Evolutionary conservation across 768 basidiomycete species (phyloP), one percentile per base, ranked within the genome.

Genomic region (Tricholoma hemisulphureum): DNA sequence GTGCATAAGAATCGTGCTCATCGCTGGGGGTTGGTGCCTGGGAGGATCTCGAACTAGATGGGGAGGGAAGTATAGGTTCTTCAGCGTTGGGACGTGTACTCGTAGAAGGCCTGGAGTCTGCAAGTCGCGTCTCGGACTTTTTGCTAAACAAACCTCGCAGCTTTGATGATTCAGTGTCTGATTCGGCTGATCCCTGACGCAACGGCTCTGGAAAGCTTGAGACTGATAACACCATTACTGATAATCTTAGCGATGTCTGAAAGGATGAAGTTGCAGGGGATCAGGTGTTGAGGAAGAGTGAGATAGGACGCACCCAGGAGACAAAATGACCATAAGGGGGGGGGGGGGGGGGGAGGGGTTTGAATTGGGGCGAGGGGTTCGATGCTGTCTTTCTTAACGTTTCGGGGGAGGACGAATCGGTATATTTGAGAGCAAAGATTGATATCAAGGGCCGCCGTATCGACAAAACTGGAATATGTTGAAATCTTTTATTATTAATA

Each of bases 141-240:
- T 62, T 68, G 13, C 63, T 64, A 59, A 73, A 72, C 23, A 73
- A 56, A 37, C 65, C 65, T 3, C 69, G 66, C 10, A 70, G 53
- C 16, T n/a, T 34, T 51, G 57, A 54, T 8, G 58, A 46, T 18
- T 58, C 58, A 9, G 20, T 16, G 48, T 53, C 51, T 46, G 57
- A 51, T 41, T 63, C 62, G 21, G 28, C 31, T 10, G 61, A 49
- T 24, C 46, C 28, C 51, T 68, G 68, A 52, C 69, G 71, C 60
- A 64, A 63, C 6, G 67, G 67, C 61, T 75, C 70, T 57, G 73
- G 73, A 63, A 75, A 75, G 6, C 68, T 71, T 31, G 73, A 75
- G 28, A 75, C 73, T 5, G 73, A 73, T 53, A 75, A 58, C 20
- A 69, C 70, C 72, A 74, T 74, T 46, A 41, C 45, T 34, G 34